A percentile compares a stretch with the other conserved stretches of the same genome.
phyloP scores from a whole-genome alignment of 2,329 filamentous ascomycete genomes.

The Phaeophleospora eucalypticola region DNA sequence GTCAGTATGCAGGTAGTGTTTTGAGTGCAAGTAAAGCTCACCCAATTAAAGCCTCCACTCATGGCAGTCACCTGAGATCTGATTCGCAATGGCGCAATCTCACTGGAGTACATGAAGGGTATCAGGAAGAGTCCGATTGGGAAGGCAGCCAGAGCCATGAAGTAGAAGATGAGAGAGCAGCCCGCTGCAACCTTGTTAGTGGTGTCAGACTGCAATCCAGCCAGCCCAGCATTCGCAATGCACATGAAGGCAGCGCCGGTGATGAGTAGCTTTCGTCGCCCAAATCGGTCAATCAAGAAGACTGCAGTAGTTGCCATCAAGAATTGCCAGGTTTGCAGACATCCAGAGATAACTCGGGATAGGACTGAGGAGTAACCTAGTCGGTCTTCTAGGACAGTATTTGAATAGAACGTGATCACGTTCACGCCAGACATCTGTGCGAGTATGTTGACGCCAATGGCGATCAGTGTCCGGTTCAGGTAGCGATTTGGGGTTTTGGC shows the following conservation, averaged over 20 bases:
- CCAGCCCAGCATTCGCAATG: slow-evolving; percentile 23
- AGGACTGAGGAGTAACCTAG: slow-evolving; percentile 20
- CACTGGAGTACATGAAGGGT: slow-evolving; percentile 33
- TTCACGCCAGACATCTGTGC: slow-evolving; percentile 25
- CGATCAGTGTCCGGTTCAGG: slow-evolving; percentile 25
- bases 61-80: slow-evolving; percentile 30
- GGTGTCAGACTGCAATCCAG: slow-evolving; percentile 21
- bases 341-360: slow-evolving; percentile 23
- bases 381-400: slow-evolving; percentile 22
- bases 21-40: not conserved
- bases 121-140: slow-evolving; percentile 29
- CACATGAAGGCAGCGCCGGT: slow-evolving; percentile 26
- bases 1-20: not conserved
- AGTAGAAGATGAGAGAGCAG: slow-evolving; percentile 26
- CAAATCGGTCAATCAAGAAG: slow-evolving; percentile 30
- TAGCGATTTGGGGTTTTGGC: slow-evolving; percentile 23
- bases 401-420: slow-evolving; percentile 28
- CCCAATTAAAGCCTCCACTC: slow-evolving; percentile 52
- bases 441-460: slow-evolving; percentile 24
- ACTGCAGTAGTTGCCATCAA: slow-evolving; percentile 23
- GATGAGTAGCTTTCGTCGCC: slow-evolving; percentile 28
- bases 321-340: slow-evolving; percentile 30
- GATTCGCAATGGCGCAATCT: slow-evolving; percentile 31
- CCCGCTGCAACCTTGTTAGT: slow-evolving; percentile 20
- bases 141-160: slow-evolving; percentile 25